Conservation (phyloP, 768 basidiomycete genomes). For the Flagelloscypha sp. region DNA sequence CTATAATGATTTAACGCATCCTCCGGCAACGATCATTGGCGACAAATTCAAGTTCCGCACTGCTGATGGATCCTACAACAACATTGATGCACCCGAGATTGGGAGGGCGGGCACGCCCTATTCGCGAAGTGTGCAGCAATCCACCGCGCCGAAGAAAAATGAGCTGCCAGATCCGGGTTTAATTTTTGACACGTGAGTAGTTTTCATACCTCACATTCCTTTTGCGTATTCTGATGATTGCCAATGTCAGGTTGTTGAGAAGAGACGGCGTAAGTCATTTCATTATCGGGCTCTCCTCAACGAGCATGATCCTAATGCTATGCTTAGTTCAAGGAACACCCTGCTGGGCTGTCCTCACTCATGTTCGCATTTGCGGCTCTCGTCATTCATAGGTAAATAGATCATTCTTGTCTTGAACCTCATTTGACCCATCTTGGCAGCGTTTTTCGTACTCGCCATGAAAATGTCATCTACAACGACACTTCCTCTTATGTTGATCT, state of each 20-base stretch:
- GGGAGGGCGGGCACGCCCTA: slow-evolving; percentile 77
- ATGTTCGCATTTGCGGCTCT: slow-evolving; percentile 81
- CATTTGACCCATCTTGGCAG: slow-evolving; percentile 24
- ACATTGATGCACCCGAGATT: slow-evolving; percentile 56
- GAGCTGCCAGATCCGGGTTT: slow-evolving; percentile 74
- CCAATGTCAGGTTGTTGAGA: slow-evolving; percentile 1
- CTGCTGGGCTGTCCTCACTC: slow-evolving; percentile 67
- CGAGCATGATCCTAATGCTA: too few species aligned
- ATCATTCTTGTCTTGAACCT: not conserved
- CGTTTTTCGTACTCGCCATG: slow-evolving; percentile 77
- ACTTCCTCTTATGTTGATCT: slow-evolving; percentile 86
- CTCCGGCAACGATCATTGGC: slow-evolving; percentile 62
- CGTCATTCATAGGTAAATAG: slow-evolving; percentile 62
- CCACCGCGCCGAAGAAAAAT: slow-evolving; percentile 52
- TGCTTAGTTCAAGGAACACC: slow-evolving; percentile 62
- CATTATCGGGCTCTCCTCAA: not conserved
- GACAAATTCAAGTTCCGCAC: slow-evolving; percentile 55
- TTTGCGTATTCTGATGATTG: not conserved
- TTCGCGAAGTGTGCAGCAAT: slow-evolving; percentile 74
- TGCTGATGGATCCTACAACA: slow-evolving; percentile 76
- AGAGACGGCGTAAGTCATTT: slow-evolving; percentile 1
- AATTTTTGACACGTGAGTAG: slow-evolving; percentile 62
- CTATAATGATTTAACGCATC: slow-evolving; percentile 77
- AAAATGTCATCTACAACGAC: slow-evolving; percentile 61
- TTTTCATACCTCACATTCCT: not conserved